A percentile compares a stretch with the other conserved stretches of the same genome.
phyloP scores from a whole-genome alignment of 129 eudicot genomes.

The Artemisia tridentata region DNA sequence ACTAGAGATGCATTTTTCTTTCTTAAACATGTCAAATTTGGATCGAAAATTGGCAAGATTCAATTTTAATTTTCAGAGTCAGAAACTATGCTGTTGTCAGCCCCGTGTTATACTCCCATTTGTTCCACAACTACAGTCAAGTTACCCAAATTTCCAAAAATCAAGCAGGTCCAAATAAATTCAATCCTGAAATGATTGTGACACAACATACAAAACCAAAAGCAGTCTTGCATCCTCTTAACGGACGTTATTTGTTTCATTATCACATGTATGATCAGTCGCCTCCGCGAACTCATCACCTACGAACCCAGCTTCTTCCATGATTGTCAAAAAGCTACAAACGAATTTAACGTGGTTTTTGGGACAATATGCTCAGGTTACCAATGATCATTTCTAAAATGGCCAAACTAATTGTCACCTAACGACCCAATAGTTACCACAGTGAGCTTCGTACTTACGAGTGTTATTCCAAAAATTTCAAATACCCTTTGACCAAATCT shows the following conservation, averaged over 20 bases:
- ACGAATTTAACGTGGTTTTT: neutral
- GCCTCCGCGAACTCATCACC: neutral
- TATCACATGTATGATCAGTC: neutral
- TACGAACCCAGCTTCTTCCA: no score
- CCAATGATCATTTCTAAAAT: neutral
- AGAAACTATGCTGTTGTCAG: neutral
- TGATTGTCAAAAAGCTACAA: neutral
- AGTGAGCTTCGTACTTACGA: neutral
- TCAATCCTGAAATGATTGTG: neutral
- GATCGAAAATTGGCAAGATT: neutral
- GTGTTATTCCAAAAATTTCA: slow-evolving; percentile 11
- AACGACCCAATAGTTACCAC: neutral
- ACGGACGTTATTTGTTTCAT: no score
- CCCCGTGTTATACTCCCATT: neutral
- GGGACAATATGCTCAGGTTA: neutral
- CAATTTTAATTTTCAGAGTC: neutral
- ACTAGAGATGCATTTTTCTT: neutral
- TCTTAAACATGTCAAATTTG: slow-evolving; percentile 15
- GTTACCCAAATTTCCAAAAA: neutral
- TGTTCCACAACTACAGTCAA: neutral
- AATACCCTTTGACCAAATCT: slow-evolving; percentile 1
- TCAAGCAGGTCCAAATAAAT: neutral
- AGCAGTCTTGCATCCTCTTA: neutral
- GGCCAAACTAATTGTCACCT: neutral
- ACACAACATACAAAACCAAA: neutral